Percentiles rank a stretch among this genome's conserved stretches.
These are phyloP conservation scores for Ochromonas danica DNA, from an alignment of 108 stramenopile species.

Conservation along the genomic window DNA sequence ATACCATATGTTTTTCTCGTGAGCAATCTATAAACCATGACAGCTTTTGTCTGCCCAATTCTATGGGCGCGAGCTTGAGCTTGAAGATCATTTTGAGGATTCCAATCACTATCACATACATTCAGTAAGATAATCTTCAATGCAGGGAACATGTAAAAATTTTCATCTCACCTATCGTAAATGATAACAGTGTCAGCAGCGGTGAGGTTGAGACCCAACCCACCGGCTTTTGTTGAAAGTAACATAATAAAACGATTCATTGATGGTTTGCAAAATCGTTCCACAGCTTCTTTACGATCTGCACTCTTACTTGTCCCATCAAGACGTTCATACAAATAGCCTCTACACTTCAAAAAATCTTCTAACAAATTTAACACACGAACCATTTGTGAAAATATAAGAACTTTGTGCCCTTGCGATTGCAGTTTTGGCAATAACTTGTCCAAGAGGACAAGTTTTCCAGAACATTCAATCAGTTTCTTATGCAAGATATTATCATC, in stretches of 20 bases:
- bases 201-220: constrained; percentile 92
- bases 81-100: constrained; percentile 95
- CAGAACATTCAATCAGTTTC: constrained; percentile 63
- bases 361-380: constrained; percentile 92
- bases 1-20: constrained; percentile 86
- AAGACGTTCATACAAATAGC: constrained; percentile 55
- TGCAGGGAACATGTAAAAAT: not conserved
- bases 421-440: constrained; percentile 92
- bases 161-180: constrained; percentile 64
- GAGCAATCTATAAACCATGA: constrained; percentile 86
- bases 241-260: constrained; percentile 86
- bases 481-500: constrained; percentile 35
- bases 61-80: constrained; percentile 89
- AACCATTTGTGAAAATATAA: constrained; percentile 97
- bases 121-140: too few relatives aligned
- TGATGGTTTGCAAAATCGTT: constrained; percentile 78
- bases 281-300: constrained; percentile 62
- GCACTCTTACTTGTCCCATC: constrained; percentile 50
- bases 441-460: constrained; percentile 94
- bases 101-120: constrained; percentile 71
- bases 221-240: constrained; percentile 89
- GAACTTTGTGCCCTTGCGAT: constrained; percentile 78
- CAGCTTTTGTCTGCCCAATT: constrained; percentile 94
- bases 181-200: constrained; percentile 92
- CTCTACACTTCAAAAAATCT: constrained; percentile 74